phyloP scores from a whole-genome alignment of 2,329 filamentous ascomycete genomes.

The Neurospora crassa region DNA sequence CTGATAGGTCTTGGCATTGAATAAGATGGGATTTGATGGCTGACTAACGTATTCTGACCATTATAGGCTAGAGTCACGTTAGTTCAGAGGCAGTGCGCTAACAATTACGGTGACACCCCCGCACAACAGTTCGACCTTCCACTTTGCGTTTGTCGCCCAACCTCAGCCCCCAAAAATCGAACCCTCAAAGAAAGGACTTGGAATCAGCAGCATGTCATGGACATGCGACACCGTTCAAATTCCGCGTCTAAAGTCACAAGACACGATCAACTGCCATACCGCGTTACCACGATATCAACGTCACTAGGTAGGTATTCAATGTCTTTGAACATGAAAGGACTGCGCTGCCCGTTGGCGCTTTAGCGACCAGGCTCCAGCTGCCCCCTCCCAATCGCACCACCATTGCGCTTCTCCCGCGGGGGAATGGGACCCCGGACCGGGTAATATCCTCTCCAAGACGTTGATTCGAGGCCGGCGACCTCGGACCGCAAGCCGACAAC shows the following conservation, averaged over 20 bases:
- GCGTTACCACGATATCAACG: background rate
- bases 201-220: too few species aligned
- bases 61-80: fast-evolving
- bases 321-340: background rate
- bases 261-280: background rate
- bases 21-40: background rate
- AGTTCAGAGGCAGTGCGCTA: background rate
- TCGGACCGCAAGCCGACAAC: background rate
- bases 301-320: background rate
- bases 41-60: background rate
- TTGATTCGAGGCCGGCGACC: background rate
- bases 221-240: background rate
- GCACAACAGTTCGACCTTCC: background rate
- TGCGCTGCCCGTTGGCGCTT: background rate
- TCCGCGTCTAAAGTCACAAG: background rate
- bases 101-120: background rate
- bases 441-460: background rate
- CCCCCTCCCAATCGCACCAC: background rate
- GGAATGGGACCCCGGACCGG: background rate
- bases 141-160: too few species aligned
- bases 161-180: too few species aligned
- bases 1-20: background rate
- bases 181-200: too few species aligned
- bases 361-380: background rate
- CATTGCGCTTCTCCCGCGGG: background rate